Evolutionary conservation across 2,329 filamentous ascomycete species (phyloP), one percentile per base, ranked within the genome.

Genomic region (Xylariaceae sp.): DNA sequence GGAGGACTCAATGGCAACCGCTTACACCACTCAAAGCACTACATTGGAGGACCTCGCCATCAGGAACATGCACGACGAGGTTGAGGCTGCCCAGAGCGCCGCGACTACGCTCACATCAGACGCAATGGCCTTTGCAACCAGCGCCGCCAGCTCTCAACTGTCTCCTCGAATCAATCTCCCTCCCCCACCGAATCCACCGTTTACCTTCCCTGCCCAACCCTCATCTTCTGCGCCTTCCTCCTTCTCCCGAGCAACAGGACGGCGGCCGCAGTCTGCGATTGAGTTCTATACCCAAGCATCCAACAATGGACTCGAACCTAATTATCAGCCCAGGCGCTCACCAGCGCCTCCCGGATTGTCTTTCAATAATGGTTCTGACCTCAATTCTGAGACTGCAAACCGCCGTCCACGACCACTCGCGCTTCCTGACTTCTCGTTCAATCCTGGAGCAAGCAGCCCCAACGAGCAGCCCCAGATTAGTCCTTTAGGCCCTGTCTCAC

Each of bases 141-240:
- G 55, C 38, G 56, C 63, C 42, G 53, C 66, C 16, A 66, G 60
- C 59, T 57, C 67, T 18, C 68, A 70, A 46, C 54, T 61, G 14
- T 72, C 73, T 43, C 69, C 71, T 47, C 66, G 65, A 47, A 63
- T 66, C 40, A 66, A 68, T 19, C 60, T 70, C 22, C 78, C 80
- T 47, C 75, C 74, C 46, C 83, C 84, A 39, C 82, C 83, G 43
- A 87, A 87, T 48, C 84, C 85, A 31, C 78, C 78, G 6, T 88
- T 88, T 62, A 76, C 83, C 51, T 88, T 88, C 60, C 86, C 84
- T 1, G 69, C 74, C 18, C 69, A 73, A 42, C 70, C 77, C 1
- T 72, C 79, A 6, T 71, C 73, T 17, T 75, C 77, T 1, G 73
- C 76, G 3, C 73, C 78, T 2, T 71, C 75, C 3, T 73, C 76